phyloP scores from a whole-genome alignment of 305 asterid genomes.

The Striga hermonthica region DNA sequence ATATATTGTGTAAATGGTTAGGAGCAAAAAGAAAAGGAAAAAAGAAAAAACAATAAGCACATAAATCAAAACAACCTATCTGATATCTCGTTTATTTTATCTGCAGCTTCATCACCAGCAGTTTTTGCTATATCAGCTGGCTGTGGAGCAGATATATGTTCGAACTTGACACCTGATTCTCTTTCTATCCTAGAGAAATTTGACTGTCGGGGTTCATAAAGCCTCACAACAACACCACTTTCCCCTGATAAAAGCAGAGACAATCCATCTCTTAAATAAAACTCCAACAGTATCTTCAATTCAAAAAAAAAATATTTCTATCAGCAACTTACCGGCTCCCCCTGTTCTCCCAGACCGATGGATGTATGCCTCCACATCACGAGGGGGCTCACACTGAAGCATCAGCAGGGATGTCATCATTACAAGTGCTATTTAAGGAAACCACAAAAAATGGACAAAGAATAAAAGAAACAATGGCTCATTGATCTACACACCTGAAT shows the following conservation, averaged over 20 bases:
- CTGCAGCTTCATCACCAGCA: slow-evolving; percentile 81
- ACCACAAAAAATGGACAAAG: not conserved
- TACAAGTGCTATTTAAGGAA: not conserved
- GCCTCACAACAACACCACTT: slow-evolving; percentile 88
- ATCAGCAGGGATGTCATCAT: slow-evolving; percentile 29
- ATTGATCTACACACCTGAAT: slow-evolving; percentile 57
- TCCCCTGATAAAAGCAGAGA: slow-evolving; percentile 51
- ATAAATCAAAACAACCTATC: slow-evolving; percentile 45
- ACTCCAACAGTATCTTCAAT: not conserved
- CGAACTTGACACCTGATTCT: slow-evolving; percentile 92
- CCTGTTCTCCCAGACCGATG: slow-evolving; percentile 99
- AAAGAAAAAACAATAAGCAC: not conserved
- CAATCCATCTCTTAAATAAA: not conserved
- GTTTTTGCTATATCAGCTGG: slow-evolving; percentile 91
- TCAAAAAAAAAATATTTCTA: not conserved
- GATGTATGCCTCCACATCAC: slow-evolving; percentile 91
- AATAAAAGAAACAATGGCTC: not conserved
- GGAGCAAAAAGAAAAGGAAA: too few relatives aligned
- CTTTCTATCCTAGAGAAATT: slow-evolving; percentile 78
- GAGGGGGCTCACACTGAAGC: slow-evolving; percentile 92
- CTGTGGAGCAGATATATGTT: slow-evolving; percentile 86
- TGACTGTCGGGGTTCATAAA: slow-evolving; percentile 86
- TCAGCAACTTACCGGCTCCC: slow-evolving; percentile 48
- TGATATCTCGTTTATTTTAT: slow-evolving; percentile 58
- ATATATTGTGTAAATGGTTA: not conserved